Evolutionary conservation across 169 alveolate species (phyloP).

Genomic region (Cyclospora cayetanensis): DNA sequence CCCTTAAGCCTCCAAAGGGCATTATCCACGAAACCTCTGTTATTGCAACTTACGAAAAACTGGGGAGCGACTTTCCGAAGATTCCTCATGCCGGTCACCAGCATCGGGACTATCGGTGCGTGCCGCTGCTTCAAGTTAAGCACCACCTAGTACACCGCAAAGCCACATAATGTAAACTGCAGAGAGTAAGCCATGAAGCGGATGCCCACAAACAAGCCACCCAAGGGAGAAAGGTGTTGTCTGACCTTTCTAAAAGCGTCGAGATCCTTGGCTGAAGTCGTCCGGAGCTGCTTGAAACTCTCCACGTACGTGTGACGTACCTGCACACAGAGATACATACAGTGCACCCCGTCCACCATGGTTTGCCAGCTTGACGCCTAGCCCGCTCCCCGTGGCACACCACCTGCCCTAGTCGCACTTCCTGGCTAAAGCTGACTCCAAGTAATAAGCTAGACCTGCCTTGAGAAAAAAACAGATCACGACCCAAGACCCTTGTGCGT

Average conservation of each 20-base stretch:
- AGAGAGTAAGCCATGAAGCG: neutral
- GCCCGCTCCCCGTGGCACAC: too few relatives aligned
- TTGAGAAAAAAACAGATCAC: too few relatives aligned
- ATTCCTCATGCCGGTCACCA: slow-evolving; percentile 28
- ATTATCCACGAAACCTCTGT: too few relatives aligned
- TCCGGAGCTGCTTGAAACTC: slow-evolving; percentile 66
- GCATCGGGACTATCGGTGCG: slow-evolving; percentile 63
- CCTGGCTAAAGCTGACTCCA: too few relatives aligned
- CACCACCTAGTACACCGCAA: neutral
- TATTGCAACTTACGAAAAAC: slow-evolving; percentile 34
- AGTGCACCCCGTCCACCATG: too few relatives aligned
- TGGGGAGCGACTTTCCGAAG: neutral
- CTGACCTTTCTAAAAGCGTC: slow-evolving; percentile 15
- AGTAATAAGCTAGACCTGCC: too few relatives aligned
- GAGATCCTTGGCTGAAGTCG: neutral
- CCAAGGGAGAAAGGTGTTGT: neutral
- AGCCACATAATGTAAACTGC: neutral
- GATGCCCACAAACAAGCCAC: neutral
- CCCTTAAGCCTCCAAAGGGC: too few relatives aligned
- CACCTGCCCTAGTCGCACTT: too few relatives aligned
- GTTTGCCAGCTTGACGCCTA: too few relatives aligned
- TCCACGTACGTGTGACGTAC: slow-evolving; percentile 63
- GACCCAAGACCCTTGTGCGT: too few relatives aligned
- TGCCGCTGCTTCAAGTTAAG: slow-evolving; percentile 36
- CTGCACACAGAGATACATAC: too few relatives aligned